Evolutionary conservation across 768 basidiomycete species (phyloP).

Genomic region (Leccinum arenicola): DNA sequence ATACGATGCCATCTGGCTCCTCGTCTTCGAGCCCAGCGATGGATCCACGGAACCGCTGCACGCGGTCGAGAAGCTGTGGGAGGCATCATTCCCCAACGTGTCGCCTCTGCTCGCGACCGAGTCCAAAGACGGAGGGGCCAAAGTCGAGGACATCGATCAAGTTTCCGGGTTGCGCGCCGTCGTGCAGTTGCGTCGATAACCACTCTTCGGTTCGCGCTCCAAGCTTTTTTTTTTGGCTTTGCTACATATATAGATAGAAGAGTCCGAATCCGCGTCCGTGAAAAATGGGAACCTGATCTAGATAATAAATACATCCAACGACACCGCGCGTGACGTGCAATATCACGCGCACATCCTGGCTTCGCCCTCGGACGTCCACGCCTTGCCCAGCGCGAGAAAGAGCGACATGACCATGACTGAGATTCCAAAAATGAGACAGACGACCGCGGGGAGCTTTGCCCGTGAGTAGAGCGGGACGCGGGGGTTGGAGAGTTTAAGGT

Average conservation of each 20-base stretch:
- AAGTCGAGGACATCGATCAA: constrained; percentile 56
- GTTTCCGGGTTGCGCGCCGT: constrained; percentile 54
- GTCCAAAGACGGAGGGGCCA: constrained; percentile 63
- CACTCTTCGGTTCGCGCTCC: neutral
- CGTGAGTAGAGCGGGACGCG: constrained; percentile 63
- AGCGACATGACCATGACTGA: constrained; percentile 78
- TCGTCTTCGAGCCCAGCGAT: constrained; percentile 64
- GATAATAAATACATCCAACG: constrained; percentile 22
- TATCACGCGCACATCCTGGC: constrained; percentile 68
- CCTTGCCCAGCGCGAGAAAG: constrained; percentile 71
- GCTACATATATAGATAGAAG: constrained; percentile 6
- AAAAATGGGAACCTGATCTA: neutral
- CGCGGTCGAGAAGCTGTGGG: constrained; percentile 70
- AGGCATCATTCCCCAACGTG: constrained; percentile 50
- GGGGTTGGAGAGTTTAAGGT: constrained; percentile 66
- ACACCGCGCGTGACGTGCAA: constrained; percentile 36
- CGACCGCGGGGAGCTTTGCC: constrained; percentile 69
- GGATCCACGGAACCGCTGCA: constrained; percentile 50
- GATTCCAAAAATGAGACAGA: constrained; percentile 71
- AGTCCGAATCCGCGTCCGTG: constrained; percentile 5
- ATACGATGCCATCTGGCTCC: constrained; percentile 94
- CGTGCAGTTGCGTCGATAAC: constrained; percentile 25
- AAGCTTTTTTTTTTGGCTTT: neutral
- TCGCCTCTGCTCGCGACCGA: constrained; percentile 72
- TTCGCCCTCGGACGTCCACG: constrained; percentile 70